Evolutionary conservation across 164 flowering plant species (phyloP), one percentile per base, ranked within the genome.

Genomic region (Liriodendron chinense): DNA sequence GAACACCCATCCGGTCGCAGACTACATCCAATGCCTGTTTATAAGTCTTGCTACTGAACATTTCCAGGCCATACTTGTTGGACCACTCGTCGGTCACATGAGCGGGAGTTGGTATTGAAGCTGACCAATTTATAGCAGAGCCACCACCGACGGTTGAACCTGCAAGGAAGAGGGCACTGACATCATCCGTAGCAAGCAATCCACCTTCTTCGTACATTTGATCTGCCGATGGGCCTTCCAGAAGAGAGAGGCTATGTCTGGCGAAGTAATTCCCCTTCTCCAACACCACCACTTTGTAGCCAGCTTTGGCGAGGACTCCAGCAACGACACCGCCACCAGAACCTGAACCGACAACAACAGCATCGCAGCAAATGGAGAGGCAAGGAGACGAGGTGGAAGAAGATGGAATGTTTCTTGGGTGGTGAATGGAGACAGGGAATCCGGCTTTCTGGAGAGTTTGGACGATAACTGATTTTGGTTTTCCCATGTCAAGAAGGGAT

Each of bases 131-230:
- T 43, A 94, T 75, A 13, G 94, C 76, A 2, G 97, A 89, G 53
- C 97, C 98, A 9, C 98, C 97, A 14, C 97, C 98, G 1, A 94
- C 97, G 0, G 97, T 89, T 0, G 97, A 90, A 8, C 94, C 97
- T 0, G 97, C 93, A 2, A 92, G 90, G 1, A 92, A 13, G 0
- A 84, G 24, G 1, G 81, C 83, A 2, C 84, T 76, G 67, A 82
- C 75, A 47, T 92, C 87, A 1, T 83, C 79, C 0, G 89, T 89
- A 0, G 88, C 80, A 0, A 88, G 0, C 47, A 89, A 13, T 2
- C 91, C 94, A 7, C 84, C 75, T 0, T 83, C 75, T 7, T 83
- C 79, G 82, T 92, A 92, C 94, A 94, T 90, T 70, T 89, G 79
- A 47, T 88, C 88, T 84, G 88, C 72, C 0, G 85, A 63, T 0